These are phyloP conservation scores for Trametes maxima DNA, from an alignment of 768 basidiomycete genomes.

Conservation along the genomic window DNA sequence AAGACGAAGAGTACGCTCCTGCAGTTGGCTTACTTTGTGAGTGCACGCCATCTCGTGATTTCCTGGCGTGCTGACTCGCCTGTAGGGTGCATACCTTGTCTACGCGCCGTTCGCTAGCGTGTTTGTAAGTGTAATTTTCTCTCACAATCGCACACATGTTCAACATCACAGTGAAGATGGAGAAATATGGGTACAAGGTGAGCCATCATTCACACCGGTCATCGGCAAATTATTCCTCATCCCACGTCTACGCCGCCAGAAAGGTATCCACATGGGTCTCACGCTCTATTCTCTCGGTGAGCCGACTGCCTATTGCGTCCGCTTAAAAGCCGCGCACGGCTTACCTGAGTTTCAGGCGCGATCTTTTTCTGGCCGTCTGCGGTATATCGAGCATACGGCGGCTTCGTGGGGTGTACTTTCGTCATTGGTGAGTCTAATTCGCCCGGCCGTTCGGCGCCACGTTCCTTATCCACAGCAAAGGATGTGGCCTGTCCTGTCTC, in stretches of 20 bases:
- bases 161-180: constrained; percentile 47
- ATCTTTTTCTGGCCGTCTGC: constrained; percentile 83
- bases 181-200: constrained; percentile 66
- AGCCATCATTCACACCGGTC: background rate
- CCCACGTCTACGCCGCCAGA: constrained; percentile 33
- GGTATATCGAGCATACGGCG: constrained; percentile 64
- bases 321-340: constrained; percentile 24
- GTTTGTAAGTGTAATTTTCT: constrained; percentile 46
- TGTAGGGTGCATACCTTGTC: constrained; percentile 61
- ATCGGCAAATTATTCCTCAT: background rate
- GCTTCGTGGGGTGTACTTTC: constrained; percentile 75
- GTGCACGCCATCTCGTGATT: constrained; percentile 20
- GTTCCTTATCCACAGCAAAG: constrained; percentile 36
- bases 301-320: constrained; percentile 25
- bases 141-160: background rate
- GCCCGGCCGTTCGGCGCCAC: constrained; percentile 12
- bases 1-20: constrained; percentile 75
- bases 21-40: constrained; percentile 71
- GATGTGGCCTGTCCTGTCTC: constrained; percentile 65
- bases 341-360: constrained; percentile 47
- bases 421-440: constrained; percentile 51
- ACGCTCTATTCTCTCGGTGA: constrained; percentile 57
- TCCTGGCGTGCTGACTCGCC: background rate
- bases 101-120: constrained; percentile 59
- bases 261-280: constrained; percentile 65